Evolutionary conservation across 2,329 filamentous ascomycete species (phyloP).

Genomic region (Dactylellina haptotyla): DNA sequence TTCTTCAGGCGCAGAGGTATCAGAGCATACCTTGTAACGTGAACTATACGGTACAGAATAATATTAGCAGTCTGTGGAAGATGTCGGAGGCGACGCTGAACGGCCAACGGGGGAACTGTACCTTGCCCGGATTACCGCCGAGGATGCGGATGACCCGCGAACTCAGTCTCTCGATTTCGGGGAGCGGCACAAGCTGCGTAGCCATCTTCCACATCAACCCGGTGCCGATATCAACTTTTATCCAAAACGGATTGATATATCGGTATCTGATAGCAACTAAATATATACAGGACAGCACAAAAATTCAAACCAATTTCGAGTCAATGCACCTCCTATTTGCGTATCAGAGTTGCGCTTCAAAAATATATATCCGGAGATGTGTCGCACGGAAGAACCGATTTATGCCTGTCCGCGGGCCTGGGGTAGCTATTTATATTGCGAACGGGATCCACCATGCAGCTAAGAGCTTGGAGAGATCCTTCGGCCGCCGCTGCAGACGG

Average conservation of each 20-base stretch:
- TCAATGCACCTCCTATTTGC: too few relatives aligned
- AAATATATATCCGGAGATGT: background rate
- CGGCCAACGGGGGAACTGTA: constrained; percentile 59
- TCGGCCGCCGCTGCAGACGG: background rate
- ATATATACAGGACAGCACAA: too few relatives aligned
- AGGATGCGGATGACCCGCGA: constrained; percentile 82
- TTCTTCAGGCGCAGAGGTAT: too few relatives aligned
- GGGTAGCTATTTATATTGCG: constrained; percentile 23
- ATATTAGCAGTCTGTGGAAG: background rate
- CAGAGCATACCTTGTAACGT: constrained; percentile 69
- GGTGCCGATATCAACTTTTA: background rate
- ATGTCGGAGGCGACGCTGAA: too few relatives aligned
- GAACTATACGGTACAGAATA: constrained; percentile 63
- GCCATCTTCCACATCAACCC: constrained; percentile 32
- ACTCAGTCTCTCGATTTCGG: constrained; percentile 80
- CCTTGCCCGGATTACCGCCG: constrained; percentile 89
- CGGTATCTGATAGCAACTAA: too few relatives aligned
- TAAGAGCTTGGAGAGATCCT: background rate
- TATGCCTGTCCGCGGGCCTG: background rate
- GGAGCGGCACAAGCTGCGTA: constrained; percentile 69
- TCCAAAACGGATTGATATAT: constrained; percentile 1
- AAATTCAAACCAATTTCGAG: too few relatives aligned
- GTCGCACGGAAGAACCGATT: background rate
- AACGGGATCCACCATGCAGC: background rate
- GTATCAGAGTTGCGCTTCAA: too few relatives aligned